These are phyloP conservation scores for Penicillium sp. DNA, from an alignment of 2,329 filamentous ascomycete genomes.

Conservation along the genomic window DNA sequence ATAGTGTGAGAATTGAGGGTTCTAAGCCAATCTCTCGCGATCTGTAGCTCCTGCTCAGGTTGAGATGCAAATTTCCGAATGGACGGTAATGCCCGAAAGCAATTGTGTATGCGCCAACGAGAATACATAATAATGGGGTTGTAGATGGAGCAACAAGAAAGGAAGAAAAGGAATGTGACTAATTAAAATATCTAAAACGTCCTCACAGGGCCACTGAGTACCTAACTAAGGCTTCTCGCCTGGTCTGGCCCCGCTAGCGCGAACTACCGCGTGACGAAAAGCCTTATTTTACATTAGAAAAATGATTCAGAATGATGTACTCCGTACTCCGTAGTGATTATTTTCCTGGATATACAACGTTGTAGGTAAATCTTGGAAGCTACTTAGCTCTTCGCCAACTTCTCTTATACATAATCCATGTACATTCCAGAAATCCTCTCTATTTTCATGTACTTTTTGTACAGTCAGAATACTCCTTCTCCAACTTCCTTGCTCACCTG, in stretches of 20 bases:
- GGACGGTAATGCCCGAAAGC: constrained; percentile 5
- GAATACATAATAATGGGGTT: not conserved
- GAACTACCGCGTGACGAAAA: not conserved
- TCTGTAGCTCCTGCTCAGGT: constrained; percentile 24
- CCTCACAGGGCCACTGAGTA: too few species aligned
- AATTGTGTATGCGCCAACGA: constrained; percentile 7
- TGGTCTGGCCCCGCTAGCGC: constrained; percentile 8
- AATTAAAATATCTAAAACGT: constrained; percentile 8
- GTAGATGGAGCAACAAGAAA: not conserved
- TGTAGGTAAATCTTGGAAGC: not conserved
- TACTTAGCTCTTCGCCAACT: too few species aligned
- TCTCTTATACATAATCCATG: too few species aligned
- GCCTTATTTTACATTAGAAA: not conserved
- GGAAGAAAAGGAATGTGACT: constrained; percentile 11
- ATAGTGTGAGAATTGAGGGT: constrained; percentile 55
- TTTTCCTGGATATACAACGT: too few species aligned
- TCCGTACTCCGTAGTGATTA: too few species aligned
- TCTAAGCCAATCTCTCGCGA: constrained; percentile 58
- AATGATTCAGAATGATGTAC: not conserved
- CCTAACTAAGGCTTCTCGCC: not conserved
- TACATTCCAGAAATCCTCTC: not conserved
- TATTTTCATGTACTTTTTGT: not conserved
- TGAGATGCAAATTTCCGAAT: constrained; percentile 31
- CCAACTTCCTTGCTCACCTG: constrained; percentile 6
- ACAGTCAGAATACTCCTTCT: not conserved